These are phyloP conservation scores for Arthrobotrys iridis DNA, from an alignment of 2,329 filamentous ascomycete species.

Conservation along the genomic window DNA sequence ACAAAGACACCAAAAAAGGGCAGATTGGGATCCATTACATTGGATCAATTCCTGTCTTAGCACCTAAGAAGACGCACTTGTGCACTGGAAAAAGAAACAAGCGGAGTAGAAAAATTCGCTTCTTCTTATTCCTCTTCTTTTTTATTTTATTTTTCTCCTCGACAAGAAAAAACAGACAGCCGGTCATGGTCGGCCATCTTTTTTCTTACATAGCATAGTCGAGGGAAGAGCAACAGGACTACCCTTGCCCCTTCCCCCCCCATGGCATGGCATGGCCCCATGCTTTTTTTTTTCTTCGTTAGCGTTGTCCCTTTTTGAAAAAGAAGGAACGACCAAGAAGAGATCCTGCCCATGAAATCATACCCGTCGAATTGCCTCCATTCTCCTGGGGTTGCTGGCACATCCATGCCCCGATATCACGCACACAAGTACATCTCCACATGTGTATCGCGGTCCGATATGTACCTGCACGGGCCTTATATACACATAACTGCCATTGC, in stretches of 20 bases:
- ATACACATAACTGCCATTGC: no score
- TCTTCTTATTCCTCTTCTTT: slow-evolving; percentile 43
- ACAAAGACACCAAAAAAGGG: no score
- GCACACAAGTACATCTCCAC: background rate
- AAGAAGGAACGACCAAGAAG: slow-evolving; percentile 2
- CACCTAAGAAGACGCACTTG: slow-evolving; percentile 44
- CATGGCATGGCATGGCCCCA: slow-evolving; percentile 43
- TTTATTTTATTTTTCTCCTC: background rate
- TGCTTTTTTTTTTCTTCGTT: slow-evolving; percentile 12
- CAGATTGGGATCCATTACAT: slow-evolving; percentile 41
- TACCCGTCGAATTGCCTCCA: slow-evolving; percentile 7
- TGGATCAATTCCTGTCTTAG: slow-evolving; percentile 54
- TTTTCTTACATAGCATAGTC: no score
- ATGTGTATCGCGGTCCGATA: no score
- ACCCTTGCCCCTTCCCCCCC: slow-evolving; percentile 53
- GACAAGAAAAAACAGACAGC: background rate
- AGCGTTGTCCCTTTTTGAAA: slow-evolving; percentile 37
- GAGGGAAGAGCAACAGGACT: no score
- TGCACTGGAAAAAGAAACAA: slow-evolving; percentile 38
- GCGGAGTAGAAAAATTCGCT: slow-evolving; percentile 52
- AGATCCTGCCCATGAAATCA: slow-evolving; percentile 49
- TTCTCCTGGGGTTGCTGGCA: background rate
- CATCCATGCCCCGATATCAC: background rate
- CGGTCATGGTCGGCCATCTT: background rate
- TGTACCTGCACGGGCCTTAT: no score